phyloP scores from a whole-genome alignment of 2,329 filamentous ascomycete species.

The Aspergillus thermomutatus region DNA sequence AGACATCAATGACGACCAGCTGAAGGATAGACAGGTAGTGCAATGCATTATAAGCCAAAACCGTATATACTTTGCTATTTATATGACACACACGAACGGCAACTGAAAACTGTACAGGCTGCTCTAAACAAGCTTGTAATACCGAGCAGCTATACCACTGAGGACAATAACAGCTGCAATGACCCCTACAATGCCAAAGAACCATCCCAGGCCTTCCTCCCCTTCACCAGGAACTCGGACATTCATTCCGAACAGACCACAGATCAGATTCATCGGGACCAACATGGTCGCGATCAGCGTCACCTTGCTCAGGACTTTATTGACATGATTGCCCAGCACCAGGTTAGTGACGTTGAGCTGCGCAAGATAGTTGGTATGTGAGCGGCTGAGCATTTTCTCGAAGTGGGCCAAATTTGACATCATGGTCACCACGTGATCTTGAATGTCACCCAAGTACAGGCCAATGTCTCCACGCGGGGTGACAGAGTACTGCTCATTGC shows the following conservation, averaged over 20 bases:
- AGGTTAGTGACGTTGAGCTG: slow-evolving; percentile 92
- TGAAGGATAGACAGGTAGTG: neutral
- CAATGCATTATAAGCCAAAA: neutral
- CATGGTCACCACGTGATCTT: slow-evolving; percentile 99
- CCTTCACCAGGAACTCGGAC: slow-evolving; percentile 44
- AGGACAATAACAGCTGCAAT: slow-evolving; percentile 42
- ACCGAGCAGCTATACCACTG: slow-evolving; percentile 38
- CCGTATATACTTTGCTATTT: neutral
- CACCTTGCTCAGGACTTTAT: slow-evolving; percentile 89
- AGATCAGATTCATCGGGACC: slow-evolving; percentile 92
- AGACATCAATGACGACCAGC: neutral
- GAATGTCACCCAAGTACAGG: slow-evolving; percentile 93
- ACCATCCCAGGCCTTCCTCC: slow-evolving; percentile 40
- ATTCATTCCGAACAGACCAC: slow-evolving; percentile 56
- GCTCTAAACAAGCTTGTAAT: slow-evolving; percentile 39
- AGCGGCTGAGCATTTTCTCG: slow-evolving; percentile 93
- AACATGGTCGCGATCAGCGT: slow-evolving; percentile 91
- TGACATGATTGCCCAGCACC: slow-evolving; percentile 80
- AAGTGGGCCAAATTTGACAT: slow-evolving; percentile 94
- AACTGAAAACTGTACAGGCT: neutral
- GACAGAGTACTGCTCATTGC: slow-evolving; percentile 95
- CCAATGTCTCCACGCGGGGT: slow-evolving; percentile 96
- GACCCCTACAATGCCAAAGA: slow-evolving; percentile 48
- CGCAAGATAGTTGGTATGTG: slow-evolving; percentile 93
- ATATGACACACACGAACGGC: neutral